These are phyloP conservation scores for Colletotrichum graminicola DNA, from an alignment of 2,329 filamentous ascomycete species.

Conservation along the genomic window DNA sequence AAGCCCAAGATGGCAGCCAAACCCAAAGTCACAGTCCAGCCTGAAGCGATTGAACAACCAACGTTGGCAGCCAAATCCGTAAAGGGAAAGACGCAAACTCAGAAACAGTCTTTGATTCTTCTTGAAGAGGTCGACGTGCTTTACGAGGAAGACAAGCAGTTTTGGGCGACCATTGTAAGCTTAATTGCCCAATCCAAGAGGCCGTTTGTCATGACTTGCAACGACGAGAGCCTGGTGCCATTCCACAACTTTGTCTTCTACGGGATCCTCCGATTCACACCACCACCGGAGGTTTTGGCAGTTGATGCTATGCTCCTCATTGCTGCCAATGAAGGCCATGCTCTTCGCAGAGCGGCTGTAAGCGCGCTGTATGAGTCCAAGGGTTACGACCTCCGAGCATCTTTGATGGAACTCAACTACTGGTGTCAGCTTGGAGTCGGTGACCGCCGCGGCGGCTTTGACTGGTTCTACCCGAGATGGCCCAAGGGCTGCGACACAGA, in stretches of 20 bases:
- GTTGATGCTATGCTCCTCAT: slow-evolving; percentile 85
- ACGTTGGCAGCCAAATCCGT: slow-evolving; percentile 8
- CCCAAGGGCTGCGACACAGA: slow-evolving; percentile 79
- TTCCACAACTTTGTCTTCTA: slow-evolving; percentile 81
- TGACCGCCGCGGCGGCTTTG: slow-evolving; percentile 86
- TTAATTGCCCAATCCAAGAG: slow-evolving; percentile 88
- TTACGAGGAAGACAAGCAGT: slow-evolving; percentile 95
- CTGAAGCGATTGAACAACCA: slow-evolving; percentile 43
- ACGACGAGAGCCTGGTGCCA: slow-evolving; percentile 86
- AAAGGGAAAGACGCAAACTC: slow-evolving; percentile 58
- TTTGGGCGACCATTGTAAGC: slow-evolving; percentile 85
- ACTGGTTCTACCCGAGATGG: slow-evolving; percentile 89
- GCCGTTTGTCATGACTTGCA: slow-evolving; percentile 96
- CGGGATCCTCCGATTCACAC: slow-evolving; percentile 82
- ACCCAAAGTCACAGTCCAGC: slow-evolving; percentile 43
- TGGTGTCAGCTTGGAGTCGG: slow-evolving; percentile 98
- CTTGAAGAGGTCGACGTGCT: slow-evolving; percentile 94
- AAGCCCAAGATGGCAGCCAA: slow-evolving; percentile 62
- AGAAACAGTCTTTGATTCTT: slow-evolving; percentile 95
- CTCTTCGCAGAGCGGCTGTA: slow-evolving; percentile 76
- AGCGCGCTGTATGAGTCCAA: slow-evolving; percentile 78
- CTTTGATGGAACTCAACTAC: slow-evolving; percentile 87
- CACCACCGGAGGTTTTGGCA: slow-evolving; percentile 75
- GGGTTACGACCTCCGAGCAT: slow-evolving; percentile 79
- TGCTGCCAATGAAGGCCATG: slow-evolving; percentile 90